These are phyloP conservation scores for Beauveria sp. DNA, from an alignment of 2,329 filamentous ascomycete species.

Conservation along the genomic window DNA sequence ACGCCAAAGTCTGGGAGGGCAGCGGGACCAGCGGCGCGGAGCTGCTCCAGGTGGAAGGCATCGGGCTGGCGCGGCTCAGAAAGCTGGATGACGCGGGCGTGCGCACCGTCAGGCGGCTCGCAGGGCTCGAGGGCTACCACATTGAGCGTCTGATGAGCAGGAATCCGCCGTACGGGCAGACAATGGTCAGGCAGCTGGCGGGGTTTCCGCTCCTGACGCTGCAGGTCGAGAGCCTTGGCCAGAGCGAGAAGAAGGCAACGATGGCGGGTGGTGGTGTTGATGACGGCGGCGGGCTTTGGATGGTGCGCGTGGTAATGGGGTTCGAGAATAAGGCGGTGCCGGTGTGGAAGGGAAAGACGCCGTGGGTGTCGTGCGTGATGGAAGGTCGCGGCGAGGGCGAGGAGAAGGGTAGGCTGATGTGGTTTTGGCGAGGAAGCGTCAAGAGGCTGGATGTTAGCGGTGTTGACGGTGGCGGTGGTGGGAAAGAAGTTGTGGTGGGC, in stretches of 20 bases:
- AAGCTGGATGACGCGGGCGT: constrained; percentile 68
- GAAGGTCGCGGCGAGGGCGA: constrained; percentile 31
- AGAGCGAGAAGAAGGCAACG: not conserved
- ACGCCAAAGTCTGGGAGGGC: constrained; percentile 73
- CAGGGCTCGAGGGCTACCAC: constrained; percentile 55
- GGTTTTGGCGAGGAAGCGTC: constrained; percentile 60
- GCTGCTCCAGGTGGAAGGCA: constrained; percentile 71
- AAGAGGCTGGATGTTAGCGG: constrained; percentile 42
- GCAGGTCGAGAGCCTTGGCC: constrained; percentile 18
- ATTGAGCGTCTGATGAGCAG: constrained; percentile 73
- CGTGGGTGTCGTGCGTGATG: constrained; percentile 67
- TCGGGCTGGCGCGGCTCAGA: constrained; percentile 68
- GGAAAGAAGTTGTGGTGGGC: constrained; percentile 47
- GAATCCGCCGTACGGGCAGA: constrained; percentile 76
- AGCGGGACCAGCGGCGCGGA: constrained; percentile 63
- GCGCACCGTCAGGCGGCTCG: constrained; percentile 62
- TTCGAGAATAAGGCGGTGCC: constrained; percentile 60
- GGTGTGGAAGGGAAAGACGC: constrained; percentile 54
- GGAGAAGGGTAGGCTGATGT: constrained; percentile 41
- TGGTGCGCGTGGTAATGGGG: constrained; percentile 59
- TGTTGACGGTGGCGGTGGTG: constrained; percentile 27
- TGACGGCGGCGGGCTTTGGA: constrained; percentile 14
- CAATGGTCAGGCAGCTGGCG: constrained; percentile 55
- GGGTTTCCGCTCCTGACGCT: constrained; percentile 58
- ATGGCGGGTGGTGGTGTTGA: not conserved